A percentile compares a stretch with the other conserved stretches of the same genome.
These are phyloP conservation scores for Dryas octopetala DNA, from an alignment of 306 rosid species.

Conservation along the genomic window DNA sequence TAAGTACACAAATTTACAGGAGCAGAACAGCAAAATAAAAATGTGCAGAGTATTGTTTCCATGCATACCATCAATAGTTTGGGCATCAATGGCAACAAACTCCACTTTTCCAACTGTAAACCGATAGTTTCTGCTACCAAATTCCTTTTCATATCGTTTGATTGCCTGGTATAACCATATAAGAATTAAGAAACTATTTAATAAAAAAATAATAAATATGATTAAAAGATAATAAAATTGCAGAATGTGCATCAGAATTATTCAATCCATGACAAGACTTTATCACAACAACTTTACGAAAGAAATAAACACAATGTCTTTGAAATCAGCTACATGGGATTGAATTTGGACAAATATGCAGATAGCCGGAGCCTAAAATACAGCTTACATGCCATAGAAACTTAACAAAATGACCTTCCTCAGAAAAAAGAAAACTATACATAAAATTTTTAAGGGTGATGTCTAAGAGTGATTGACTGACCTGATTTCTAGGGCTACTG, in stretches of 20 bases:
- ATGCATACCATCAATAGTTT: slow-evolving; percentile 66
- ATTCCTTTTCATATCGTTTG: slow-evolving; percentile 61
- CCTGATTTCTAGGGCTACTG: not conserved
- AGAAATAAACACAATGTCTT: not conserved
- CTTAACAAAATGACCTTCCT: slow-evolving; percentile 11
- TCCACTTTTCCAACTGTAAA: slow-evolving; percentile 65
- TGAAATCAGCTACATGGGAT: not conserved
- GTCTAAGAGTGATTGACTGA: no score
- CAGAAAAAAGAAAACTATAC: not conserved
- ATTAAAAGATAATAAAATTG: not conserved
- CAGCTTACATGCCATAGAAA: not conserved
- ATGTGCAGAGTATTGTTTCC: slow-evolving; percentile 2
- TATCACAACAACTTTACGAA: not conserved
- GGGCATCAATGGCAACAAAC: slow-evolving; percentile 75
- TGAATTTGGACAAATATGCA: not conserved
- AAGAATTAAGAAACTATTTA: not conserved
- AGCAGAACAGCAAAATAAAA: not conserved
- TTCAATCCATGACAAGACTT: not conserved
- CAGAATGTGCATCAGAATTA: not conserved
- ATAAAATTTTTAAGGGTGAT: not conserved
- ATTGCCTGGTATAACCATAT: slow-evolving; percentile 43
- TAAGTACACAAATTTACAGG: not conserved
- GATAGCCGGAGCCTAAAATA: not conserved
- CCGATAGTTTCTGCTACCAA: slow-evolving; percentile 59
- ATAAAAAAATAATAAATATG: slow-evolving; percentile 12